Evolutionary conservation across 805 yeast genomes (phyloP), one percentile per base, ranked within the genome.

Genomic region (Nakazawaea ambrosiae): DNA sequence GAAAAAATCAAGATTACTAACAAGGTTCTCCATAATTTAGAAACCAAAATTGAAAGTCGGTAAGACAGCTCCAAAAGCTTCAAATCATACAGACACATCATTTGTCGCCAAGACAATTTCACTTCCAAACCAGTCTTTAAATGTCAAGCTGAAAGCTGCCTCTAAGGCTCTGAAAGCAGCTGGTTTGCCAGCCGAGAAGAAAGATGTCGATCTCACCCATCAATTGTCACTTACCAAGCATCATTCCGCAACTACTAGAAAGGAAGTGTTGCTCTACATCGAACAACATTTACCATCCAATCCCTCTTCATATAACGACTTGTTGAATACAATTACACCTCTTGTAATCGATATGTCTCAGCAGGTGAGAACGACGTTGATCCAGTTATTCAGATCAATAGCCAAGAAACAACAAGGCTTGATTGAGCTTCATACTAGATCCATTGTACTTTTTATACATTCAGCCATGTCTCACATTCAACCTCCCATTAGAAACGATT

Each of bases 391-490:
- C 4, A 57, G 60, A 3, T 66, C 67, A 6, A 63, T 78, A 24
- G 73, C 76, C 2, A 50, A 55, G 11, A 57, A 58, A 19, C 79
- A 76, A 46, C 68, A 73, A 0, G 73, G 75, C 4, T 61, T 82
- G 20, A 58, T 82, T 42, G 74, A 72, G 39, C 55, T 82, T 19
- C 86, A 82, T 62, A 63, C 78, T 50, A 61, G 76, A 43, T 59
- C 70, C 16, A 52, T 82, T 38, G 69, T 83, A n/a, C 66, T 90
- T 22, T 89, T 82, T 54, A 67, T 90, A 14, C 83, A 82, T 48
- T 81, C 90, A 36, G 94, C 96, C 3, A 90, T 92, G 96, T 83
- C 97, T 14, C 97, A 92, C 55, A 82, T 92, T 28, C 72, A 72
- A 22, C 78, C 87, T 1, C 77, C 75, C 4, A 78, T 92, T 20